phyloP scores from a whole-genome alignment of 2,329 filamentous ascomycete genomes.

The Didymella exigua region DNA sequence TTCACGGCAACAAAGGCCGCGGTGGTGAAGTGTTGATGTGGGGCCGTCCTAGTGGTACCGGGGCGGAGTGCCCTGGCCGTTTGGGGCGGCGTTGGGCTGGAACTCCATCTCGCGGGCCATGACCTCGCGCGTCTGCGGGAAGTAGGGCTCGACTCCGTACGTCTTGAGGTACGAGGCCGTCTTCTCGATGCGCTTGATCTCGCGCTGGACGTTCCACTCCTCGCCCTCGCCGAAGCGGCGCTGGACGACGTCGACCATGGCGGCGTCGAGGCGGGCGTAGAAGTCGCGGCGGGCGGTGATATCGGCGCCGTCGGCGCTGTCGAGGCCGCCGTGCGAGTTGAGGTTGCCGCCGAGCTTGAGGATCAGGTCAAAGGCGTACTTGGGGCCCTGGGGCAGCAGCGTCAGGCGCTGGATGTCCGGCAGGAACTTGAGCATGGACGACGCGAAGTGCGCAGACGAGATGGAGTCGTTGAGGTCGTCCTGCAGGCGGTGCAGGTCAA shows the following conservation, averaged over 20 bases:
- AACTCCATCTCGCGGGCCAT: constrained; percentile 53
- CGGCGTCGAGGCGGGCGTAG: constrained; percentile 55
- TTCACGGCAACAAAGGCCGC: not conserved
- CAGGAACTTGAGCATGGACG: constrained; percentile 61
- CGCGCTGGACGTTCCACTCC: constrained; percentile 58
- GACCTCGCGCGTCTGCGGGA: constrained; percentile 57
- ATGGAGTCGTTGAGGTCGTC: constrained; percentile 62
- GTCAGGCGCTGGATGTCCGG: constrained; percentile 59
- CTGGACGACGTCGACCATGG: constrained; percentile 60
- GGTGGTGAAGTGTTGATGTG: not conserved
- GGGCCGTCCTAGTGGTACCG: constrained; percentile 40
- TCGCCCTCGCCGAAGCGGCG: constrained; percentile 58
- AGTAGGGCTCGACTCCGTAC: constrained; percentile 60
- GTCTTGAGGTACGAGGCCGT: constrained; percentile 59
- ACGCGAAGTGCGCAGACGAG: constrained; percentile 58
- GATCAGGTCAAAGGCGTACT: constrained; percentile 59
- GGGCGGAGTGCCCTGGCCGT: constrained; percentile 41
- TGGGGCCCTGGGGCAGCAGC: constrained; percentile 55
- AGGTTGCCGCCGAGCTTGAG: constrained; percentile 62
- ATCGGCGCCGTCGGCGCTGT: constrained; percentile 56
- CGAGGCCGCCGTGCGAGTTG: constrained; percentile 60
- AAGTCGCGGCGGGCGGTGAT: constrained; percentile 56
- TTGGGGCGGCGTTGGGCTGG: constrained; percentile 35
- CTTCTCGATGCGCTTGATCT: constrained; percentile 63
- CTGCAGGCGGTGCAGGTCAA: constrained; percentile 61